phyloP scores from a whole-genome alignment of 2,329 filamentous ascomycete species.

The Chaetomiaceae sp. region DNA sequence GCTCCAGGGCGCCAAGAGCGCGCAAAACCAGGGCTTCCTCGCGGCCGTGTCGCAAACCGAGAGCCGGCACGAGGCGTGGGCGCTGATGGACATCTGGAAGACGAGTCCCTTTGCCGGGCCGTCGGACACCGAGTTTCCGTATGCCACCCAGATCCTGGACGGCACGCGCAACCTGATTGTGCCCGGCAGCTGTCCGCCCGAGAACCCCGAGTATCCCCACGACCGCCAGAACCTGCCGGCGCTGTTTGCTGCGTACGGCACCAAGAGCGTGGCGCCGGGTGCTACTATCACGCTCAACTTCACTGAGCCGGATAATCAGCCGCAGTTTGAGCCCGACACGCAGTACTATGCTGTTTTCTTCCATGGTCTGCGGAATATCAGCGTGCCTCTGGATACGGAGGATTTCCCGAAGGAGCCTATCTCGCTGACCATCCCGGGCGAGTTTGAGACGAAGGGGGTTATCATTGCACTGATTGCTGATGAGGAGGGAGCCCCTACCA shows the following conservation, averaged over 20 bases:
- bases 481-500: slow-evolving; percentile 18
- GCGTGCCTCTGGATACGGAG: slow-evolving; percentile 18
- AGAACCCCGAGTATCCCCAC: slow-evolving; percentile 23
- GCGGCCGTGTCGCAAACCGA: slow-evolving; percentile 23
- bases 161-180: slow-evolving; percentile 22
- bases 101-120: slow-evolving; percentile 21
- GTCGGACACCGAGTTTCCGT: slow-evolving; percentile 22
- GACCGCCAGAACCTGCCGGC: slow-evolving; percentile 17
- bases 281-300: slow-evolving; percentile 17
- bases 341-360: slow-evolving; percentile 24
- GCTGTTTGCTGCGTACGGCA: slow-evolving; percentile 16
- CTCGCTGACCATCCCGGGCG: slow-evolving; percentile 17
- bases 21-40: slow-evolving; percentile 14
- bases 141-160: slow-evolving; percentile 24
- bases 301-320: slow-evolving; percentile 15
- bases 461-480: slow-evolving; percentile 21
- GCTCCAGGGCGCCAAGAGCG: slow-evolving; percentile 14
- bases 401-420: slow-evolving; percentile 17
- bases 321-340: slow-evolving; percentile 5
- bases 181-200: slow-evolving; percentile 21
- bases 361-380: slow-evolving; percentile 19
- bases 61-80: slow-evolving; percentile 22
- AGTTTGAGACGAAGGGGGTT: slow-evolving; percentile 21
- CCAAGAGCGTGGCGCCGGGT: slow-evolving; percentile 17
- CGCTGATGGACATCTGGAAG: slow-evolving; percentile 23